Conservation (phyloP, 2,329 filamentous ascomycete genomes). For the Geosmithia flava region DNA sequence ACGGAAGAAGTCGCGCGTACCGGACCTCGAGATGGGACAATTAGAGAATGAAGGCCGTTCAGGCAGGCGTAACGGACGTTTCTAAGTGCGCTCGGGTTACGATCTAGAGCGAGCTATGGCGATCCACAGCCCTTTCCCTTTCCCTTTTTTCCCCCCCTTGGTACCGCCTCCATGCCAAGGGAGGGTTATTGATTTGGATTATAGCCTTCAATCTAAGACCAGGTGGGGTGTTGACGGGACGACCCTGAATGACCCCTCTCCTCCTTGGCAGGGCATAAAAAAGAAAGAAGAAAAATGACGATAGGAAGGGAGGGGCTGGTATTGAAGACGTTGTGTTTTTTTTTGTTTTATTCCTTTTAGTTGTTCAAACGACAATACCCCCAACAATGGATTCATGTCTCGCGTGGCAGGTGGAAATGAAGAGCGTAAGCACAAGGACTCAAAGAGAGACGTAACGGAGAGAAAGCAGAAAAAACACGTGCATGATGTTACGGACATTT, state of each 20-base stretch:
- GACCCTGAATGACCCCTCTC: not conserved
- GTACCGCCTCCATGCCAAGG: not conserved
- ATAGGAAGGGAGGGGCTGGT: not conserved
- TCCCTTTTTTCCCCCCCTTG: not conserved
- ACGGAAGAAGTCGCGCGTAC: constrained; percentile 12
- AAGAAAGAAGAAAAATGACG: not conserved
- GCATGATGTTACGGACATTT: not conserved
- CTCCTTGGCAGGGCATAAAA: no score
- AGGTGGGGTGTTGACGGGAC: not conserved
- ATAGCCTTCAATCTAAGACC: not conserved
- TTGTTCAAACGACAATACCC: not conserved
- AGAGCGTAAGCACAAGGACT: not conserved
- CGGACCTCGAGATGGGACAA: constrained; percentile 16
- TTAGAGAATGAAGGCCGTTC: constrained; percentile 5
- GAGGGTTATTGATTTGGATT: not conserved
- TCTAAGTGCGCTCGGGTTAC: not conserved
- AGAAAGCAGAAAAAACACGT: not conserved
- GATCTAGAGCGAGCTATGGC: no score
- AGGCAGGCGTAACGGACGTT: constrained; percentile 4
- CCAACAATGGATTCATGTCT: not conserved
- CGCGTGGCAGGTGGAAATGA: not conserved
- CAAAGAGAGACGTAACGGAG: no score
- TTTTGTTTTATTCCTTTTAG: not conserved
- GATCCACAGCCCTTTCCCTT: no score
- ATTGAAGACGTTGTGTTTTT: not conserved